Percentiles rank a stretch among this genome's conserved stretches.
Evolutionary conservation across 2,329 filamentous ascomycete species (phyloP).

Genomic region (Aphanocladium album): DNA sequence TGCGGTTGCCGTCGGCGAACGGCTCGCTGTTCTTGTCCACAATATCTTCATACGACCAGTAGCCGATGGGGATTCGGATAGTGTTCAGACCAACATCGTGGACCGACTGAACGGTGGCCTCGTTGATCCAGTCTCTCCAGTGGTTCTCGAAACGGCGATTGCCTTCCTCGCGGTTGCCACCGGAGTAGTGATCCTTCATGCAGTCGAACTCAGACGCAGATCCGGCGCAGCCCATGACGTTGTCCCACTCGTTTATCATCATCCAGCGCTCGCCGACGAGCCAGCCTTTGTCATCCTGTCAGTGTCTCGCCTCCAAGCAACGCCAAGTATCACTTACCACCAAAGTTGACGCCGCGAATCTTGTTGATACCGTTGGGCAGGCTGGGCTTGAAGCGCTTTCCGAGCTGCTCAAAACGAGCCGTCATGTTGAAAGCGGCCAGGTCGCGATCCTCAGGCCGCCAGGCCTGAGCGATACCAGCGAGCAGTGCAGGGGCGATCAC

Average conservation of each 20-base stretch:
- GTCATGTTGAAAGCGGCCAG: constrained; percentile 29
- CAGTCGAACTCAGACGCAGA: constrained; percentile 48
- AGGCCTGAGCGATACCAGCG: constrained; percentile 19
- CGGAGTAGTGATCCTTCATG: constrained; percentile 29
- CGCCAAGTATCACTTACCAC: constrained; percentile 27
- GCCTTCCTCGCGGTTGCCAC: constrained; percentile 30
- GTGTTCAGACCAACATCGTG: constrained; percentile 50
- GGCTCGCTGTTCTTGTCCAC: constrained; percentile 43
- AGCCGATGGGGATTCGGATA: constrained; percentile 49
- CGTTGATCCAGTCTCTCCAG: constrained; percentile 32
- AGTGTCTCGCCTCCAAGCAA: not conserved
- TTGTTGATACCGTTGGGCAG: constrained; percentile 26
- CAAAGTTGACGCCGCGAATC: constrained; percentile 50
- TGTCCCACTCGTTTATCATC: constrained; percentile 36
- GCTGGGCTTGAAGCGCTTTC: constrained; percentile 26
- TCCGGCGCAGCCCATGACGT: constrained; percentile 39
- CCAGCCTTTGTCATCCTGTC: constrained; percentile 14
- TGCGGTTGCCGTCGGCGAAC: constrained; percentile 34
- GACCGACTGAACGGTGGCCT: constrained; percentile 28
- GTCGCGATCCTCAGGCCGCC: constrained; percentile 27
- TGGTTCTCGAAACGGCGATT: constrained; percentile 43
- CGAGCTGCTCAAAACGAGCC: constrained; percentile 25
- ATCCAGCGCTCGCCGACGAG: constrained; percentile 50
- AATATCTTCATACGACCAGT: constrained; percentile 46
- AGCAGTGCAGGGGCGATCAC: constrained; percentile 21